phyloP scores from a whole-genome alignment of 2,329 filamentous ascomycete genomes.

The Chrysoporthe cubensis region DNA sequence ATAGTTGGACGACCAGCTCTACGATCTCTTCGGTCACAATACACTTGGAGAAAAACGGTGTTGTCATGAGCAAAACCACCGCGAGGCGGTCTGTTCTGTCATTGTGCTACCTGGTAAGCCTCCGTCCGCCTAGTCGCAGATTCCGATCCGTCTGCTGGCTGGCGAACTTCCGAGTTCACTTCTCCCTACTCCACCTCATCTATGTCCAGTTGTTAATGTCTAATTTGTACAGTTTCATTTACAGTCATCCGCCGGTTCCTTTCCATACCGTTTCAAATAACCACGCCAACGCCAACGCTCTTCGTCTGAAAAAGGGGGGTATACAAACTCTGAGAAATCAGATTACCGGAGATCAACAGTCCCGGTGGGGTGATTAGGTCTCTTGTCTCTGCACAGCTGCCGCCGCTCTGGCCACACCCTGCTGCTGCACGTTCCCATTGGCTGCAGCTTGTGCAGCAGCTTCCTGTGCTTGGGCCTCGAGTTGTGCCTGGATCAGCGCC shows the following conservation, averaged over 20 bases:
- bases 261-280: slow-evolving; percentile 15
- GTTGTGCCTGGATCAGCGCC: slow-evolving; percentile 34
- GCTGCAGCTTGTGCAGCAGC: slow-evolving; percentile 27
- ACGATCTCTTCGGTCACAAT: background rate
- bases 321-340: slow-evolving; percentile 25
- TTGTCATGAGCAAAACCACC: background rate
- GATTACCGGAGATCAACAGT: slow-evolving; percentile 8
- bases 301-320: slow-evolving; percentile 20
- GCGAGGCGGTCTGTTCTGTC: slow-evolving; percentile 10
- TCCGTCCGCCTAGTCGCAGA: background rate
- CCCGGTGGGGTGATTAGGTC: background rate
- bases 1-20: background rate
- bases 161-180: background rate
- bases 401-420: slow-evolving; percentile 26
- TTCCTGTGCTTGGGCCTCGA: slow-evolving; percentile 15
- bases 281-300: slow-evolving; percentile 27
- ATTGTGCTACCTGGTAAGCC: slow-evolving; percentile 18
- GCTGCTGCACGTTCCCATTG: slow-evolving; percentile 29
- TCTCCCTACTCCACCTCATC: slow-evolving; percentile 5
- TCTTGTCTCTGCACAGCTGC: slow-evolving; percentile 28
- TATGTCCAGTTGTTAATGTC: slow-evolving; percentile 16
- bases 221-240: slow-evolving; percentile 18
- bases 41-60: background rate
- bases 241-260: slow-evolving; percentile 9
- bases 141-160: slow-evolving; percentile 2